Percentiles rank a stretch among this genome's conserved stretches.
Evolutionary conservation across 2,329 filamentous ascomycete species (phyloP).

Genomic region (Colletotrichum sp.): DNA sequence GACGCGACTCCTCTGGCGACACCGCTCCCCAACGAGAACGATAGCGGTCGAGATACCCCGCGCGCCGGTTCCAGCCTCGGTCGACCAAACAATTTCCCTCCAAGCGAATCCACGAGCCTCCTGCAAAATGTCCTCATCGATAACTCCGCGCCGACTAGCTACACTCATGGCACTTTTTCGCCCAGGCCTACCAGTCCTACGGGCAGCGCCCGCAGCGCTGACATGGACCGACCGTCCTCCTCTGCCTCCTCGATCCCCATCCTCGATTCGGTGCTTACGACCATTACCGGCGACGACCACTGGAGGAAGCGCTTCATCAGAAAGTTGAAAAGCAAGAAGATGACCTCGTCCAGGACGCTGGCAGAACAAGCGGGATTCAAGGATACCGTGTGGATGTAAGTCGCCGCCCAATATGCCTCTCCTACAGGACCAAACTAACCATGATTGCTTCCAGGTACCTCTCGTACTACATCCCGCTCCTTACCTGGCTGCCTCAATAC

Average conservation of each 20-base stretch:
- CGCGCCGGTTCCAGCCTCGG: conserved; percentile 26
- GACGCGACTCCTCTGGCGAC: conserved; percentile 19
- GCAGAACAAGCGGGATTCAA: conserved; percentile 76
- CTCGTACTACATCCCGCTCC: conserved; percentile 89
- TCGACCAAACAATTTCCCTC: conserved; percentile 9
- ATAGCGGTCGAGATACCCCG: conserved; percentile 21
- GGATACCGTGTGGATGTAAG: conserved; percentile 76
- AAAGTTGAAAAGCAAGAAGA: conserved; percentile 67
- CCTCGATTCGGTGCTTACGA: conserved; percentile 43
- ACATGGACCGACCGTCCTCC: conserved; percentile 36
- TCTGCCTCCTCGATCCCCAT: conserved; percentile 36
- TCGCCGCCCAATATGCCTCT: conserved; percentile 1
- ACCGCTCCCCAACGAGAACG: conserved; percentile 10
- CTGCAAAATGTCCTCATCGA: conserved; percentile 40
- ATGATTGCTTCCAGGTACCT: conserved; percentile 68
- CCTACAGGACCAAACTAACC: neutral
- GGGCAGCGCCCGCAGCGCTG: conserved; percentile 34
- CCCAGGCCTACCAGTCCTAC: conserved; percentile 62
- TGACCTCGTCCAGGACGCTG: conserved; percentile 74
- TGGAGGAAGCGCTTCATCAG: conserved; percentile 56
- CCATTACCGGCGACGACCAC: conserved; percentile 42
- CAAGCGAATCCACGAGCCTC: conserved; percentile 58
- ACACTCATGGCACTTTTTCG: conserved; percentile 80
- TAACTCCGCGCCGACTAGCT: conserved; percentile 44
- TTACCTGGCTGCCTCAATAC: conserved; percentile 92